Conservation (phyloP, 2,329 filamentous ascomycete genomes). For the Penicillium fuscoglaucum region DNA sequence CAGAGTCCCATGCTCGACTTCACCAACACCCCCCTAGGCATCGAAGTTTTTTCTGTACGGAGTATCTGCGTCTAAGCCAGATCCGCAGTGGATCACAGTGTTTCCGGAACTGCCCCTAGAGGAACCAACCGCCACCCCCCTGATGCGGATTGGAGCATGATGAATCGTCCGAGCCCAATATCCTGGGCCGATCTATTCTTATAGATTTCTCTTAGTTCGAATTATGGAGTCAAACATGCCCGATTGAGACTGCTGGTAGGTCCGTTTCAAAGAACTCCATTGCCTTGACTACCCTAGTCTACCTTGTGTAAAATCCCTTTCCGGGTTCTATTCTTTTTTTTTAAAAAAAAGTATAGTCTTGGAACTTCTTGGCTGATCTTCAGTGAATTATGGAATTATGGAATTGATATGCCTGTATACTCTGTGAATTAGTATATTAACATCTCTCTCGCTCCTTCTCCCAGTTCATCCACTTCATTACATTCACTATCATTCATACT, state of each 20-base stretch:
- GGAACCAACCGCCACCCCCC: conserved; percentile 15
- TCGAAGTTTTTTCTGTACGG: conserved; percentile 18
- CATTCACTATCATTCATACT: not conserved
- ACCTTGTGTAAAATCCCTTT: not conserved
- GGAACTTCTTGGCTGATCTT: conserved; percentile 24
- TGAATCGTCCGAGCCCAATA: conserved; percentile 16
- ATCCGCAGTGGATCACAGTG: conserved; percentile 14
- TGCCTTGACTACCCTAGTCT: not conserved
- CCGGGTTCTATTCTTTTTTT: not conserved
- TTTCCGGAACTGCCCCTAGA: conserved; percentile 1
- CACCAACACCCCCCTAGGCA: conserved; percentile 19
- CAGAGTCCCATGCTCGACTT: conserved; percentile 13
- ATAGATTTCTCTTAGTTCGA: conserved; percentile 10
- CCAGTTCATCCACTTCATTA: not conserved
- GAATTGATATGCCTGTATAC: conserved; percentile 1
- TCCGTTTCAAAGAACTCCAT: not conserved
- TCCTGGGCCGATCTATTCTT: conserved; percentile 16
- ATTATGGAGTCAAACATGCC: conserved; percentile 18
- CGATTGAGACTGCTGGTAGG: conserved; percentile 20
- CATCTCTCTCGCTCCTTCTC: not conserved
- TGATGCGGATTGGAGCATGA: conserved; percentile 10
- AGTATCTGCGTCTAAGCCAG: conserved; percentile 4
- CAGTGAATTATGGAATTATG: not conserved
- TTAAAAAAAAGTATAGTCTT: conserved; percentile 8
- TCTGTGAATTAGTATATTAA: not conserved